phyloP scores from a whole-genome alignment of 2,329 filamentous ascomycete genomes.

The Claviceps sp. region DNA sequence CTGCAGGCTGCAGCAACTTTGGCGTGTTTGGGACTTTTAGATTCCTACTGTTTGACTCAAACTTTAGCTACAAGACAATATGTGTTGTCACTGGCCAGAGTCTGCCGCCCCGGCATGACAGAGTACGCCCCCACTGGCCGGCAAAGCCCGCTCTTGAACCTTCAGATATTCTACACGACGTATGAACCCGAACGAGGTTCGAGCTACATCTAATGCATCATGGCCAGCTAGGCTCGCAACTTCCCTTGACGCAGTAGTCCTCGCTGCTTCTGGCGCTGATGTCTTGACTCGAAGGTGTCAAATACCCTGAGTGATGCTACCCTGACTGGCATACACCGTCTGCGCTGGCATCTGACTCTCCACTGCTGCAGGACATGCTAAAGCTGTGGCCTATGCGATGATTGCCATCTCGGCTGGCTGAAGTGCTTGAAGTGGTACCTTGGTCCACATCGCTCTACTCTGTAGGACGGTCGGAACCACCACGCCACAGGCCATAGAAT shows the following conservation, averaged over 20 bases:
- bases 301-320: neutral
- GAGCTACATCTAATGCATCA: neutral
- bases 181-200: neutral
- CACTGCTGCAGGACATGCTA: constrained; percentile 8
- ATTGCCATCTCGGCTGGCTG: constrained; percentile 3
- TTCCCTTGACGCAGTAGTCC: neutral
- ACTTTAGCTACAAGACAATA: neutral
- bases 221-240: neutral
- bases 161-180: neutral
- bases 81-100: neutral
- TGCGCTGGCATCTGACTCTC: constrained; percentile 4
- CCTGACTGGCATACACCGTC: neutral
- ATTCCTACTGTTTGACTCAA: neutral
- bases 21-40: neutral
- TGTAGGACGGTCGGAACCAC: constrained; percentile 25
- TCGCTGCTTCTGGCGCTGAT: constrained; percentile 1
- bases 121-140: neutral
- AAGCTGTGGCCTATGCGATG: constrained; percentile 5
- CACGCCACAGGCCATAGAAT: constrained; percentile 50
- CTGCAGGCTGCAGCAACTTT: too few species aligned
- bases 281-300: neutral
- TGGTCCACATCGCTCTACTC: constrained; percentile 21
- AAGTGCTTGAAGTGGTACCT: constrained; percentile 5
- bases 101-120: neutral
- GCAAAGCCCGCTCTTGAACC: neutral